These are phyloP conservation scores for Aspergillus sergii DNA, from an alignment of 2,329 filamentous ascomycete species.

Conservation along the genomic window DNA sequence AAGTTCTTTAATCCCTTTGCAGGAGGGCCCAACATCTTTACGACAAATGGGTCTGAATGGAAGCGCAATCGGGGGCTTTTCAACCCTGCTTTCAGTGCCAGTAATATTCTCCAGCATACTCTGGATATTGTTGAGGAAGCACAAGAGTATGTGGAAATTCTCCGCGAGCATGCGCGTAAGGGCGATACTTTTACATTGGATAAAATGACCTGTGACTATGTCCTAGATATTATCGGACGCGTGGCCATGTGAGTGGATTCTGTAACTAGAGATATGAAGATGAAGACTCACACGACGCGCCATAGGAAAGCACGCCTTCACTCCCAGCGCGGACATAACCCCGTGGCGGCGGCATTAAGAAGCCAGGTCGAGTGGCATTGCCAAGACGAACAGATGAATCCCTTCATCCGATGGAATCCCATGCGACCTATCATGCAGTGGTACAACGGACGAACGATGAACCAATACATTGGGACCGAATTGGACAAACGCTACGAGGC, in stretches of 20 bases:
- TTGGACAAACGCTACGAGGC: neutral
- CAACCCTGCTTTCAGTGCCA: neutral
- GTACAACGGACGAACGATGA: neutral
- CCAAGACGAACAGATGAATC: neutral
- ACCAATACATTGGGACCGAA: neutral
- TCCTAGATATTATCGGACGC: neutral
- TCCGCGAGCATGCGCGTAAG: neutral
- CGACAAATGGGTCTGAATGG: neutral
- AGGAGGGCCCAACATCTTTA: neutral
- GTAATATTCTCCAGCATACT: neutral
- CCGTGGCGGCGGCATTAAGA: neutral
- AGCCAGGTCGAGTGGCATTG: neutral
- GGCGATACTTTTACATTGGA: neutral
- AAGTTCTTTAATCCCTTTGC: neutral
- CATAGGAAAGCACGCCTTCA: neutral
- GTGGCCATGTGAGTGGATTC: neutral
- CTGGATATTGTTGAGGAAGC: neutral
- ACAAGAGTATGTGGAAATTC: neutral
- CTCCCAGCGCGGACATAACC: neutral
- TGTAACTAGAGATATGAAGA: neutral
- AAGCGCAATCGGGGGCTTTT: neutral
- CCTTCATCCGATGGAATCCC: neutral
- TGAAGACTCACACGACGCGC: neutral
- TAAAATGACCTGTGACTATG: neutral
- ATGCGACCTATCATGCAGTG: neutral